phyloP scores from a whole-genome alignment of 345 rosid species.

The Diplotaxis tenuifolia region DNA sequence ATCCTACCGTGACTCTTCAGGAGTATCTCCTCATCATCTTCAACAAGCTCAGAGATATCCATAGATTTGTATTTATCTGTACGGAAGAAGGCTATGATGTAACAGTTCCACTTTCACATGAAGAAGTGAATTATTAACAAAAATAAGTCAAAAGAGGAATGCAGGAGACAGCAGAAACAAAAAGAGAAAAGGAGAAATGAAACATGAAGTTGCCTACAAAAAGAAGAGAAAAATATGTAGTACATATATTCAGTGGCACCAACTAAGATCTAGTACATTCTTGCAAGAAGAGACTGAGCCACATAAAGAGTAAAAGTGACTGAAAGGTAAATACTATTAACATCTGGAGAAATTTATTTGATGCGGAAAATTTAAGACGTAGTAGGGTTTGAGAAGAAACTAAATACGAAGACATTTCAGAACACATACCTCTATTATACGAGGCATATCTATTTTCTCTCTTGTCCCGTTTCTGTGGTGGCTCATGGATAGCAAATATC shows the following conservation, averaged over 20 bases:
- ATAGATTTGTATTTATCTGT: conserved; percentile 60
- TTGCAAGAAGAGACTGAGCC: conserved; percentile 4
- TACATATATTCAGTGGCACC: conserved; percentile 6
- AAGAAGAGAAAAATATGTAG: neutral
- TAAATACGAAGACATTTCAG: conserved; percentile 19
- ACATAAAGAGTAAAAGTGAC: neutral
- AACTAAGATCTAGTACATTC: neutral
- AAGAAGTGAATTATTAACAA: neutral
- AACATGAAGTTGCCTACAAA: neutral
- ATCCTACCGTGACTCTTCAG: conserved; percentile 54
- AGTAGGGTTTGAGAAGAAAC: conserved; percentile 2
- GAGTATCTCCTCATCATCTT: conserved; percentile 86
- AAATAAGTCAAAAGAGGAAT: conserved; percentile 6
- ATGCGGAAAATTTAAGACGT: conserved; percentile 9
- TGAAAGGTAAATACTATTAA: neutral
- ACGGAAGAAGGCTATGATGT: conserved; percentile 30
- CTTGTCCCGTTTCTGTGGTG: conserved; percentile 59
- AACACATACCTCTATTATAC: conserved; percentile 58
- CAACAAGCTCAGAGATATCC: conserved; percentile 65
- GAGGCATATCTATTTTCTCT: conserved; percentile 58
- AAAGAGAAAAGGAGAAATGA: neutral
- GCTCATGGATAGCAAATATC: conserved; percentile 88
- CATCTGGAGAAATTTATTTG: conserved; percentile 2
- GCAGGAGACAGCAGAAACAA: conserved; percentile 8
- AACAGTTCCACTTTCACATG: neutral